Evolutionary conservation across 441 rosid genomes (phyloP).

Genomic region (Aquilaria agallochum): DNA sequence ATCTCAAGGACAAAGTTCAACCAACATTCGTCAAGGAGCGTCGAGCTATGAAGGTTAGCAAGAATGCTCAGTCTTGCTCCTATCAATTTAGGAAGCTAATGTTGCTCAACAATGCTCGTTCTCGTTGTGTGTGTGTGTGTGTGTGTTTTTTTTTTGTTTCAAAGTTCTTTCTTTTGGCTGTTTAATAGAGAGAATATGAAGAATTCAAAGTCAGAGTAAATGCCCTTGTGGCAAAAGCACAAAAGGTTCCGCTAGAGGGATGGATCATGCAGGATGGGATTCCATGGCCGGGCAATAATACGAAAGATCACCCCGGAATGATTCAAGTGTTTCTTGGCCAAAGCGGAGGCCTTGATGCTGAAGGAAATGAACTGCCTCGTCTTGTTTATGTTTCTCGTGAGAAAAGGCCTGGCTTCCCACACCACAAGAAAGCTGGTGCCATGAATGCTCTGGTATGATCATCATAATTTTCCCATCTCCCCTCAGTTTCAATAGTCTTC

Average conservation of each 20-base stretch:
- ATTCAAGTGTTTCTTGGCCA: constrained; percentile 82
- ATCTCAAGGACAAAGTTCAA: constrained; percentile 94
- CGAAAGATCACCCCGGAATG: constrained; percentile 96
- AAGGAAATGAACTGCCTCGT: constrained; percentile 66
- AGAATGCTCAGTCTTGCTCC: too few relatives aligned
- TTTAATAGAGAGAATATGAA: constrained; percentile 74
- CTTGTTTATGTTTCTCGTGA: constrained; percentile 85
- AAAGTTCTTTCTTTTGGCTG: too few relatives aligned
- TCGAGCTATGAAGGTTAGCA: constrained; percentile 84
- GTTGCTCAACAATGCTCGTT: constrained; percentile 9
- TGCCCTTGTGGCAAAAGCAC: constrained; percentile 82
- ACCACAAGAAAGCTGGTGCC: constrained; percentile 85
- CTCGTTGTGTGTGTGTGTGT: too few relatives aligned
- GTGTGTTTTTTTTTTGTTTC: too few relatives aligned
- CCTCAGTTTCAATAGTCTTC: not conserved
- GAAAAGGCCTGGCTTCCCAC: constrained; percentile 72
- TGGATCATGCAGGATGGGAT: constrained; percentile 99
- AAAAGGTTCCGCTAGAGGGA: constrained; percentile 76
- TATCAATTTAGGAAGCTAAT: too few relatives aligned
- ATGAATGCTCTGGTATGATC: constrained; percentile 60
- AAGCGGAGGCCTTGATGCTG: constrained; percentile 70
- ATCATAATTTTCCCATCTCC: not conserved
- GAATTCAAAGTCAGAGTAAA: constrained; percentile 91
- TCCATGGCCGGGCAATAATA: constrained; percentile 98
- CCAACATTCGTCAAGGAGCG: constrained; percentile 92